These are phyloP conservation scores for Blastocystis hominis DNA, from an alignment of 352 stramenopile species.

Conservation along the genomic window DNA sequence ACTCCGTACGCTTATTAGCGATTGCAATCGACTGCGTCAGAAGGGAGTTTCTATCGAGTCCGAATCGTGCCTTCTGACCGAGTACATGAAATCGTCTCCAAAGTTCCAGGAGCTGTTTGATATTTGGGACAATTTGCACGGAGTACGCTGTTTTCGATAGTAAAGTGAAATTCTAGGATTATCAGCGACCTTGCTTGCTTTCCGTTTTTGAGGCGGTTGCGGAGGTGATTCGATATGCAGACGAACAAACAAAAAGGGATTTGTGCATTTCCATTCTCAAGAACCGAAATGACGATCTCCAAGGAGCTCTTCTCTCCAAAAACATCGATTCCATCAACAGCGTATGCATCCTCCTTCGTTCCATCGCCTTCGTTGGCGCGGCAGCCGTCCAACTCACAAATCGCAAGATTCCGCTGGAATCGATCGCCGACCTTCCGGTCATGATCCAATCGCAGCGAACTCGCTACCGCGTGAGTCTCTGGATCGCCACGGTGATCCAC, in stretches of 20 bases:
- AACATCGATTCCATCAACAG: slow-evolving; percentile 34
- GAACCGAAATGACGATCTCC: slow-evolving; percentile 35
- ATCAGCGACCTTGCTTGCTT: not conserved
- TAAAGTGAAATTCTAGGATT: slow-evolving; percentile 21
- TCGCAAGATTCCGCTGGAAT: slow-evolving; percentile 1
- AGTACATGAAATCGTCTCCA: slow-evolving; percentile 51
- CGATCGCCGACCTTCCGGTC: not conserved
- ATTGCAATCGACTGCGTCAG: not conserved
- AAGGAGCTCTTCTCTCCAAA: not conserved
- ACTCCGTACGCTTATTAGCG: slow-evolving; percentile 8
- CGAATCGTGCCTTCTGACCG: not conserved
- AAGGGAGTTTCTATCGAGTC: not conserved
- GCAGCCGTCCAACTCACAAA: slow-evolving; percentile 34
- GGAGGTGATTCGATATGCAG: slow-evolving; percentile 11
- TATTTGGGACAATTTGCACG: slow-evolving; percentile 30
- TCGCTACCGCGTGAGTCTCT: not conserved
- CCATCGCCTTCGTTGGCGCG: not conserved
- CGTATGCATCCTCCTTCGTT: not conserved
- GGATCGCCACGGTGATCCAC: slow-evolving; percentile 30
- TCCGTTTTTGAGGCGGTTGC: slow-evolving; percentile 13
- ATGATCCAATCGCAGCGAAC: slow-evolving; percentile 20
- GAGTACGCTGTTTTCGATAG: not conserved
- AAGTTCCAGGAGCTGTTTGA: slow-evolving; percentile 30
- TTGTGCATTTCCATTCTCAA: slow-evolving; percentile 52
- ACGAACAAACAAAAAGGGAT: slow-evolving; percentile 42